A percentile compares a stretch with the other conserved stretches of the same genome.
phyloP scores from a whole-genome alignment of 2,329 filamentous ascomycete genomes.

The Fusarium incarnatum region DNA sequence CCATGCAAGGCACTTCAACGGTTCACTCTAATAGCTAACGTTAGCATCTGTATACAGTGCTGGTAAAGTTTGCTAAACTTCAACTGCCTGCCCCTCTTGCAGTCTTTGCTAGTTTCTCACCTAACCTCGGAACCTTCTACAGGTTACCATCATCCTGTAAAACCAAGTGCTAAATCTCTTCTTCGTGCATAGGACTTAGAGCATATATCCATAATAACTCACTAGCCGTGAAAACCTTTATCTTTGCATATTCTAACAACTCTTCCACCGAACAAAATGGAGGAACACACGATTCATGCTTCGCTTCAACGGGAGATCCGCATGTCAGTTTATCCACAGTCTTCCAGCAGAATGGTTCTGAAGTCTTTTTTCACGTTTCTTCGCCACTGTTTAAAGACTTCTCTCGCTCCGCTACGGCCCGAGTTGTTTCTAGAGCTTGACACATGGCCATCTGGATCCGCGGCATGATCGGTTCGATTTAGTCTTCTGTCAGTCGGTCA shows the following conservation, averaged over 20 bases:
- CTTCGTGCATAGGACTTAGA: neutral
- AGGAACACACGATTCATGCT: slow-evolving; percentile 11
- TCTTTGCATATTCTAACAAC: neutral
- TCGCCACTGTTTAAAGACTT: slow-evolving; percentile 11
- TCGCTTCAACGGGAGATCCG: neutral
- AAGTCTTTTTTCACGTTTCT: neutral
- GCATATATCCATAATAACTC: neutral
- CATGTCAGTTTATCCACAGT: neutral
- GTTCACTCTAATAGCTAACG: neutral
- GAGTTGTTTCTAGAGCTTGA: slow-evolving; percentile 5
- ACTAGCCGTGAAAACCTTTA: slow-evolving; percentile 4
- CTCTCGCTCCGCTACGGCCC: slow-evolving; percentile 7
- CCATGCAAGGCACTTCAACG: neutral
- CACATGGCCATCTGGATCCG: neutral
- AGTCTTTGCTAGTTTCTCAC: slow-evolving; percentile 8
- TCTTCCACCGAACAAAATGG: neutral
- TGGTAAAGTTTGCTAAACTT: neutral
- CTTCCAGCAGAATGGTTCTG: neutral
- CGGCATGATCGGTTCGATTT: slow-evolving; percentile 6
- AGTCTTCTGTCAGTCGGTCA: slow-evolving; percentile 6
- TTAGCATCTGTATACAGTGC: neutral
- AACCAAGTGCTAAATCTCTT: neutral
- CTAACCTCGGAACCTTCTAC: neutral
- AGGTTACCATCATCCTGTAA: neutral
- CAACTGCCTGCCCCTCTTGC: neutral